phyloP scores from a whole-genome alignment of 148 eudicot species.

The Rhododendron simsii region DNA sequence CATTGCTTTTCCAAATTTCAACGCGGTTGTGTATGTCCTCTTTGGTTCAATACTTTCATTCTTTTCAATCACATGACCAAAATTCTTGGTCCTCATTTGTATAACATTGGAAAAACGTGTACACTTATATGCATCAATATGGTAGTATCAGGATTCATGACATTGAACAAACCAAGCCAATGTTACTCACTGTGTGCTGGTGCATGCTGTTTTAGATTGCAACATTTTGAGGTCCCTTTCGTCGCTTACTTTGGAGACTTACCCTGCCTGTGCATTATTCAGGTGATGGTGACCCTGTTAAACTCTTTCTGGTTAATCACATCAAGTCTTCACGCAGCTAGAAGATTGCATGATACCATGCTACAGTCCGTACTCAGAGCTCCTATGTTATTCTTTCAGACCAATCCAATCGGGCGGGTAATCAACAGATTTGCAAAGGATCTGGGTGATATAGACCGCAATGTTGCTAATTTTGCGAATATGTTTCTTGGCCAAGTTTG shows the following conservation, averaged over 20 bases:
- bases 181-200: neutral
- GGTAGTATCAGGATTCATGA: neutral
- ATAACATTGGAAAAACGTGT: neutral
- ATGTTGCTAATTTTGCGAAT: constrained; percentile 42
- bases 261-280: constrained; percentile 14
- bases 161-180: neutral
- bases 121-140: neutral
- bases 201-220: neutral
- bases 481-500: constrained; percentile 38
- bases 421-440: constrained; percentile 63
- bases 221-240: neutral
- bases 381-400: constrained; percentile 69
- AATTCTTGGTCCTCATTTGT: neutral
- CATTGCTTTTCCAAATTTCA: constrained; percentile 1
- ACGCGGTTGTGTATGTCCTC: neutral
- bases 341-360: constrained; percentile 58
- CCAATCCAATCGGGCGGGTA: constrained; percentile 61
- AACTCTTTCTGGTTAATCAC: constrained; percentile 66
- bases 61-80: neutral
- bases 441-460: constrained; percentile 58
- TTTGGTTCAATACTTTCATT: neutral
- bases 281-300: constrained; percentile 57
- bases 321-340: constrained; percentile 63
- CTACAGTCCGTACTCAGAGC: constrained; percentile 53
- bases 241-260: neutral